phyloP scores from a whole-genome alignment of 805 yeast genomes.

The Hanseniaspora guilliermondii region DNA sequence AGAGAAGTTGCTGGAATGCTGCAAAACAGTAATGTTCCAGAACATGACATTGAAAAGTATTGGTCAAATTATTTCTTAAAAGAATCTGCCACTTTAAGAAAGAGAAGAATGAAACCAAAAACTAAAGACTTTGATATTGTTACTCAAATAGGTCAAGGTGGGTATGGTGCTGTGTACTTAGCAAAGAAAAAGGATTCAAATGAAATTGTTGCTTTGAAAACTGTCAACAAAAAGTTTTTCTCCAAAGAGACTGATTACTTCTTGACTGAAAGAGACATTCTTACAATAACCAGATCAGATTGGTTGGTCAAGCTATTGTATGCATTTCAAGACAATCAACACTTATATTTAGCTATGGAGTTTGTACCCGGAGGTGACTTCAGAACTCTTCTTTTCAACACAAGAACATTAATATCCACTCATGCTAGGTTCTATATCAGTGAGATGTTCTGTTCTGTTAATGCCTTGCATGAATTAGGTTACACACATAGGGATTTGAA shows the following conservation, averaged over 20 bases:
- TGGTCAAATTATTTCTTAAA: conserved; percentile 74
- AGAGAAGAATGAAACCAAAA: conserved; percentile 80
- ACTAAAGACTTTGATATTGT: conserved; percentile 92
- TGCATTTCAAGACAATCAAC: conserved; percentile 87
- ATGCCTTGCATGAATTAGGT: conserved; percentile 86
- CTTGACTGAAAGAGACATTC: conserved; percentile 86
- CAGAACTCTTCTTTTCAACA: conserved; percentile 83
- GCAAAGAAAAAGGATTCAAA: conserved; percentile 89
- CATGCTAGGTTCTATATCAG: conserved; percentile 91
- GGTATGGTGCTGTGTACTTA: conserved; percentile 95
- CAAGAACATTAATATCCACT: conserved; percentile 83
- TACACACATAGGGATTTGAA: conserved; percentile 94
- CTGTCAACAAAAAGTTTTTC: conserved; percentile 76
- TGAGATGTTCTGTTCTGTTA: conserved; percentile 92
- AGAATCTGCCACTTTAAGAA: conserved; percentile 73
- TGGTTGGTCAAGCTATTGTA: conserved; percentile 91
- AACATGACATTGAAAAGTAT: conserved; percentile 29
- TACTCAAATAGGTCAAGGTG: conserved; percentile 99
- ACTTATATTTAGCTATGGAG: conserved; percentile 93
- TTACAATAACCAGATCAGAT: conserved; percentile 88
- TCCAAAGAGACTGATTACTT: conserved; percentile 93
- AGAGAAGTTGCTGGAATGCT: conserved; percentile 52
- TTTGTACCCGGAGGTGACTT: conserved; percentile 99
- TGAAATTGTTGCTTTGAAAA: conserved; percentile 90
- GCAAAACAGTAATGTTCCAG: conserved; percentile 24